Conservation (phyloP, 257 asterid genomes). For the Lycium ferocissimum region DNA sequence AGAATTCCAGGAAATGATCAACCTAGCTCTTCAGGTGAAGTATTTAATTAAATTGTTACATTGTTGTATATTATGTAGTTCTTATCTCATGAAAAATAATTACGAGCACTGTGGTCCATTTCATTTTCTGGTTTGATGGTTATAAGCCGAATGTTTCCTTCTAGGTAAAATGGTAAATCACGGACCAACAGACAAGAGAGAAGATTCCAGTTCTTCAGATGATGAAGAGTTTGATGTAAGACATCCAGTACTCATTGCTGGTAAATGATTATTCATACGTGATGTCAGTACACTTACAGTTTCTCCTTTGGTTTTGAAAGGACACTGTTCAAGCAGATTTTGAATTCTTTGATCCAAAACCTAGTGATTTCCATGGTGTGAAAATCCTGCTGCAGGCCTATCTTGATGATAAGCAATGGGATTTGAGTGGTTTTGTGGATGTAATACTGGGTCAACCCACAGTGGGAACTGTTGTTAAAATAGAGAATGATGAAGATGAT, state of each 20-base stretch:
- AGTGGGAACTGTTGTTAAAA: conserved; percentile 85
- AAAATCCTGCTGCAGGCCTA: conserved; percentile 76
- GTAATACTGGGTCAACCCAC: conserved; percentile 83
- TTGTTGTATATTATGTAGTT: background rate
- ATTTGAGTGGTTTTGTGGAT: conserved; percentile 87
- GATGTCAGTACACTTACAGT: conserved; percentile 27
- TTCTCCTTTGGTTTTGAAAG: conserved; percentile 44
- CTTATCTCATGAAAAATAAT: background rate
- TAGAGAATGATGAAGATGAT: conserved; percentile 86
- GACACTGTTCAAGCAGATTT: conserved; percentile 92
- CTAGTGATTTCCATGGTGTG: conserved; percentile 86
- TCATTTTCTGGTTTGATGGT: background rate
- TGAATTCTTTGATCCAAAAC: conserved; percentile 92
- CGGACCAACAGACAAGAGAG: conserved; percentile 30
- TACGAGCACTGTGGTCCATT: background rate
- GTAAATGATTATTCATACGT: background rate
- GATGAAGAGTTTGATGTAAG: conserved; percentile 70
- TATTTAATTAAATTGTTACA: conserved; percentile 29
- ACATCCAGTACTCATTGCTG: background rate
- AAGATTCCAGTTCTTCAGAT: conserved; percentile 61
- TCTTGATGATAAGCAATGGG: conserved; percentile 83
- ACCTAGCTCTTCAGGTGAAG: conserved; percentile 51
- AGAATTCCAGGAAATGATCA: conserved; percentile 36
- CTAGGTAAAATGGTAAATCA: conserved; percentile 44
- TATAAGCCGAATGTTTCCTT: conserved; percentile 24